Base-by-base conservation (phyloP, 2,329 filamentous ascomycete species). In the Cordyceps farinosa region DNA sequence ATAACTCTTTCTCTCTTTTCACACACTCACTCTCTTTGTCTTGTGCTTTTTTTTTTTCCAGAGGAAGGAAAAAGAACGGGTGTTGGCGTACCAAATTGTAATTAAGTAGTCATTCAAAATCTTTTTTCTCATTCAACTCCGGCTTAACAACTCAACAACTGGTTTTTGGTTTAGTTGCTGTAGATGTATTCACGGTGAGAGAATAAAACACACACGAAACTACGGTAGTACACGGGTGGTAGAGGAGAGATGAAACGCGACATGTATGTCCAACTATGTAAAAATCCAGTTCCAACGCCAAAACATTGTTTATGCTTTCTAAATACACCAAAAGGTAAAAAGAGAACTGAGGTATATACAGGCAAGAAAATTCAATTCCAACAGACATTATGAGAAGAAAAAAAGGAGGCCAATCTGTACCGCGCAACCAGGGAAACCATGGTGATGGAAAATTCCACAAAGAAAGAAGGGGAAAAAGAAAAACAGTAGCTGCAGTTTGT, bases 21-120 rank as follows among this genome's bases (percentile, higher is more conserved):
- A 48, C 15, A 51, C 55, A 60, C 65, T 62, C 51, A 53, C 59
- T 59, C 38, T 45, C 34, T 38, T 29, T 61, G 6, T 40, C 17
- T 17, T 61, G 40, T 47, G 22, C n/a, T n/a, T n/a, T 53, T 22
- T 45, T 61, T 52, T 27, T 52, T 27, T 45, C 30, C 29, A 36
- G 32, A 42, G 27, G 45, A 45, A 61, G 13, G 22, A 54, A 59
- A 54, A 61, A 45, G 5, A 53, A 40, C n/a, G 50, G 22, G 58
- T 61, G 48, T 61, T 53, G 58, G 58, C 58, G 48, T 61, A 53
- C 40, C 50, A 61, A 61, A 22, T 61, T 61, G 58, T 61, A 54
- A 53, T 61, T 61, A 54, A 22, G 45, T 42, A 42, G 47, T 58
- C 32, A 34, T 44, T 55, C 29, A 42, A 42, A 51, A 51, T 42